Percentiles rank a stretch among this genome's conserved stretches.
Conservation (phyloP, 2,329 filamentous ascomycete genomes). For the Fusarium anguioides region DNA sequence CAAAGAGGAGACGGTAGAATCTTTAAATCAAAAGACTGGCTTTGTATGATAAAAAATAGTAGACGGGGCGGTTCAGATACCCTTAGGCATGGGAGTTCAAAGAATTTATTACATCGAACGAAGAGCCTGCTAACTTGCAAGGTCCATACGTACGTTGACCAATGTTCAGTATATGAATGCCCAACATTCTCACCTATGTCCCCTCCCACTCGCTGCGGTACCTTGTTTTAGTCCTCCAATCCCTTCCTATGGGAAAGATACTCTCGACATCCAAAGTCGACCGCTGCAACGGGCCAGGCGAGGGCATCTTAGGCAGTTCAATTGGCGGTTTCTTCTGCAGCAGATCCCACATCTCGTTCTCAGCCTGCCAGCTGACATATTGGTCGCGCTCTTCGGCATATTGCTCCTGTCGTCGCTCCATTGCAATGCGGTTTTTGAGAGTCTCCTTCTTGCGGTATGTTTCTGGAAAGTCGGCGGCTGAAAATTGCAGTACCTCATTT, state of each 20-base stretch:
- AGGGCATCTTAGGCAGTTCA: slow-evolving; percentile 47
- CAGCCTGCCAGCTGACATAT: slow-evolving; percentile 54
- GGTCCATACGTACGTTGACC: not conserved
- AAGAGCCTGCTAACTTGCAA: not conserved
- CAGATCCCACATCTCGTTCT: slow-evolving; percentile 59
- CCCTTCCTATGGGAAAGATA: slow-evolving; percentile 50
- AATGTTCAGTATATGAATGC: not conserved
- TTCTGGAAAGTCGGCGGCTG: slow-evolving; percentile 54
- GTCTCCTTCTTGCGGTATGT: slow-evolving; percentile 51
- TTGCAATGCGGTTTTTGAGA: slow-evolving; percentile 53
- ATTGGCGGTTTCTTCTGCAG: slow-evolving; percentile 54
- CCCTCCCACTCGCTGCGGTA: slow-evolving; percentile 59
- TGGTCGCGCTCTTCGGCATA: slow-evolving; percentile 58
- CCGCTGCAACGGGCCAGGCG: slow-evolving; percentile 44
- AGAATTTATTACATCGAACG: not conserved
- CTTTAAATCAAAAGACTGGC: slow-evolving; percentile 33
- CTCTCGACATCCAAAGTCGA: slow-evolving; percentile 51
- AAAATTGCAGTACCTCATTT: slow-evolving; percentile 56
- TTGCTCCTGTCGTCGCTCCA: slow-evolving; percentile 57
- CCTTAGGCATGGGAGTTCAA: slow-evolving; percentile 13
- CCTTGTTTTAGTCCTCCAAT: slow-evolving; percentile 54
- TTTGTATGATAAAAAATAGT: not conserved
- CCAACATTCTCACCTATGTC: not conserved
- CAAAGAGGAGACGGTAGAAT: slow-evolving; percentile 46
- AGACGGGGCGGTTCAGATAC: slow-evolving; percentile 16